Evolutionary conservation across 73 alveolate species (phyloP), one percentile per base, ranked within the genome.

Genomic region (Symbiodinium natans): DNA sequence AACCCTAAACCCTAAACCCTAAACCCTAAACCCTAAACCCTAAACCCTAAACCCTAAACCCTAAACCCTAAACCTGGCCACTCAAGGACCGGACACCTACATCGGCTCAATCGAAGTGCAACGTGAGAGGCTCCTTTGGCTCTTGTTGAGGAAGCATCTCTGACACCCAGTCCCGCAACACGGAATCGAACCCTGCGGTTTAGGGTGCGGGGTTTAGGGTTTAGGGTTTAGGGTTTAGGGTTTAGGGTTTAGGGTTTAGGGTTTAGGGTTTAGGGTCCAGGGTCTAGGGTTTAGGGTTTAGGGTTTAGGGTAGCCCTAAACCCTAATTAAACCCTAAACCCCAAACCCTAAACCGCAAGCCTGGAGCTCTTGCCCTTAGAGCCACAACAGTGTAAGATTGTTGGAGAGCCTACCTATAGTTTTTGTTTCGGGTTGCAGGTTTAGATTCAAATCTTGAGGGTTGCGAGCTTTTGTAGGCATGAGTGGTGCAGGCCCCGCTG

Each of bases 71-170:
- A 10, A 2, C 36, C 31, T 46, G 6, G 77, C 11, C 77, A 34
- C n/a, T 29, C 68, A 27, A 89, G 96, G 99, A 80, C 99, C 99
- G 6, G 99, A 99, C 92, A 99, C 99, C 34, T 99, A 99, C 98
- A 99, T 99, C 23, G 99, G 99, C 19, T 98, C 99, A 92, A 96
- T 99, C 82, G 99, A 99, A 95, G 83, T 87, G 59, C 99, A 99
- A 59, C 41, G 43, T 11, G 98, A 92, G 43, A 92, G 92, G 96
- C 87, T 34, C n/a, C n/a, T 27, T 10, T 2, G 33, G 33, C 0
- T 39, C 99, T 99, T 42, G 98, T 95, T 33, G 99, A n/a, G 56
- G 6, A 43, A 43, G 56, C 56, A 43, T 6, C 19, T 11, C 56
- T 43, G 56, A 11, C 6, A 11, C 19, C 56, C 6, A 43, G 11